A percentile compares a stretch with the other conserved stretches of the same genome.
Conservation (phyloP, 495 filamentous ascomycete genomes). For the Melanomma pulvis-pyrius region DNA sequence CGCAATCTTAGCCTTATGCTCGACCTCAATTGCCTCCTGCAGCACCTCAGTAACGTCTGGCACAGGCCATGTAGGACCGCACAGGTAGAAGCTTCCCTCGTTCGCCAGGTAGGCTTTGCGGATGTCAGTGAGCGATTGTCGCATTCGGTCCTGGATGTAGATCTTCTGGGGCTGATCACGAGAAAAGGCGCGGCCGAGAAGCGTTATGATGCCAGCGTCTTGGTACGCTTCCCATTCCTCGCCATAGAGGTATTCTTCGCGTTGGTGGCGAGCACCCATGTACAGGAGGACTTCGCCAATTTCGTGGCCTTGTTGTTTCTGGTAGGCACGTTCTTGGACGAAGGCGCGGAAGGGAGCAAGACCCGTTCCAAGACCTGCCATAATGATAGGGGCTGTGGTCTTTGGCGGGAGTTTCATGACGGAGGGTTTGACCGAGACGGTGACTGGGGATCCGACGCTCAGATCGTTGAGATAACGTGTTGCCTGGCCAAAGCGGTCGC, state of each 20-base stretch:
- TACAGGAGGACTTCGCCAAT: slow-evolving; percentile 93
- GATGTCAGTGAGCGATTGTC: slow-evolving; percentile 82
- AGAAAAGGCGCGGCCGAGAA: slow-evolving; percentile 92
- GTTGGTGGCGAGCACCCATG: slow-evolving; percentile 94
- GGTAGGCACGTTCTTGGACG: slow-evolving; percentile 95
- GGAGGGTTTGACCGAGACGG: slow-evolving; percentile 92
- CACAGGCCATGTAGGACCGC: slow-evolving; percentile 97
- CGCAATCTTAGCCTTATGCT: slow-evolving; percentile 58
- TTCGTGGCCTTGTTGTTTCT: slow-evolving; percentile 90
- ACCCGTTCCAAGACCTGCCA: slow-evolving; percentile 98
- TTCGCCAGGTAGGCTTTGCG: slow-evolving; percentile 85
- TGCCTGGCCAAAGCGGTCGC: slow-evolving; percentile 89
- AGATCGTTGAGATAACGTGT: slow-evolving; percentile 83
- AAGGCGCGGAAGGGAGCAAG: slow-evolving; percentile 98
- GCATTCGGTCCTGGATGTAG: slow-evolving; percentile 98
- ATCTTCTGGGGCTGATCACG: slow-evolving; percentile 98
- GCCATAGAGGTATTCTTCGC: slow-evolving; percentile 97
- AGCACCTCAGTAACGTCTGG: slow-evolving; percentile 96
- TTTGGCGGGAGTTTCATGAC: slow-evolving; percentile 93
- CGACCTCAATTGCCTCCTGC: slow-evolving; percentile 84
- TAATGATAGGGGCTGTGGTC: slow-evolving; percentile 89
- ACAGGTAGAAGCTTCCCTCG: slow-evolving; percentile 93
- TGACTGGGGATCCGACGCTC: slow-evolving; percentile 72
- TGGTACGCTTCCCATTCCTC: slow-evolving; percentile 99
- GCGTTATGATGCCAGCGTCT: slow-evolving; percentile 90